Conservation (phyloP, 1,284 basidiomycete species). For the Leccinum solheimii region DNA sequence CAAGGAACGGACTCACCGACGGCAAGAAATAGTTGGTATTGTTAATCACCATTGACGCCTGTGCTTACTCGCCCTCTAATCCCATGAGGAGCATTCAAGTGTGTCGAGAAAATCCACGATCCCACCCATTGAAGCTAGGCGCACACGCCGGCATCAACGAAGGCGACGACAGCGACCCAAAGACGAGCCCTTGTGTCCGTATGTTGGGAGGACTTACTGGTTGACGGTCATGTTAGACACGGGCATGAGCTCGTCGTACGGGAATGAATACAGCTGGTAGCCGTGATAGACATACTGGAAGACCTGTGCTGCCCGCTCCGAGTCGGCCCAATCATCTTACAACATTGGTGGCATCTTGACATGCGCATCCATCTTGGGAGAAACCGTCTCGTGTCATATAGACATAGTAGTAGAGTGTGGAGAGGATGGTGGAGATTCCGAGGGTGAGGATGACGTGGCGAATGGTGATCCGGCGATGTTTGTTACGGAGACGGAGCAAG, state of each 20-base stretch:
- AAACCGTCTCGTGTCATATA: slow-evolving; percentile 11
- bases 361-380: slow-evolving; percentile 1
- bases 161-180: too few species aligned
- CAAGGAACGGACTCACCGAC: too few species aligned
- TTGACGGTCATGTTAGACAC: slow-evolving; percentile 45
- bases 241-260: slow-evolving; percentile 62
- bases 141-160: not conserved
- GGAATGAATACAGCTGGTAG: slow-evolving; percentile 56
- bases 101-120: slow-evolving; percentile 85
- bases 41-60: slow-evolving; percentile 68
- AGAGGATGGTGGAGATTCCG: slow-evolving; percentile 23
- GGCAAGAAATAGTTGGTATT: slow-evolving; percentile 54
- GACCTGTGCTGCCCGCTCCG: slow-evolving; percentile 52
- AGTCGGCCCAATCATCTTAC: slow-evolving; percentile 43
- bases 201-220: slow-evolving; percentile 44
- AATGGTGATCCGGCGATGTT: slow-evolving; percentile 28
- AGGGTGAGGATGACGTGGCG: slow-evolving; percentile 33
- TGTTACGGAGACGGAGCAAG: not conserved
- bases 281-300: slow-evolving; percentile 64
- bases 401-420: slow-evolving; percentile 20
- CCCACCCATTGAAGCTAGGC: slow-evolving; percentile 80
- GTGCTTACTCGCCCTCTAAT: slow-evolving; percentile 72
- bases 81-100: slow-evolving; percentile 74
- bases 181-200: not conserved
- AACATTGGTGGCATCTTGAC: slow-evolving; percentile 24